A percentile compares a stretch with the other conserved stretches of the same genome.
Evolutionary conservation across 176 grass and related monocot species (phyloP).

Genomic region (Avena atlantica): DNA sequence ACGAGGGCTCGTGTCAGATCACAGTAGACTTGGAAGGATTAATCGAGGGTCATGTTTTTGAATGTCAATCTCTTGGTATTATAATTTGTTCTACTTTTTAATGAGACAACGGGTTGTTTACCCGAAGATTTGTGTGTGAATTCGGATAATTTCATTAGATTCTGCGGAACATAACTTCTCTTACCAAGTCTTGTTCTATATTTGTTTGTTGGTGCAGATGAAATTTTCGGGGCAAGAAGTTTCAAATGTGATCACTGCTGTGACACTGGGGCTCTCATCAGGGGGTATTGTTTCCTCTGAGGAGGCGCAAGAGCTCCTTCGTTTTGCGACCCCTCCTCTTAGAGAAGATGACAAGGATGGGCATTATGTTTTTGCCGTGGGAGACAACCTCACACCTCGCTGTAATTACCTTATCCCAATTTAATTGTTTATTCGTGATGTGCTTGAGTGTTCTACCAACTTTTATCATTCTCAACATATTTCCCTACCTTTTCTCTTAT

Average conservation of each 20-base stretch:
- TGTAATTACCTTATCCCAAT: slow-evolving; percentile 61
- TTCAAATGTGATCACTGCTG: slow-evolving; percentile 55
- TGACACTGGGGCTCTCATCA: slow-evolving; percentile 48
- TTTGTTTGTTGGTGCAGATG: slow-evolving; percentile 63
- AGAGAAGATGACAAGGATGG: slow-evolving; percentile 98
- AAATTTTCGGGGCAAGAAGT: slow-evolving; percentile 83
- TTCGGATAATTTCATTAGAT: neutral
- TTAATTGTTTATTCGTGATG: neutral
- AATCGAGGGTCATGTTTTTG: too few species aligned
- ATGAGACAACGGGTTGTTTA: neutral
- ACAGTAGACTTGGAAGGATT: too few species aligned
- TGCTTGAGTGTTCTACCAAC: neutral
- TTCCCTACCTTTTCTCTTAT: slow-evolving; percentile 27
- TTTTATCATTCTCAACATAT: neutral
- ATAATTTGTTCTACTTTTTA: neutral
- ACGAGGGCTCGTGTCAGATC: too few species aligned
- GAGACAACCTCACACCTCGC: slow-evolving; percentile 89
- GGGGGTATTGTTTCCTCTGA: slow-evolving; percentile 51
- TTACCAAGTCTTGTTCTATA: neutral
- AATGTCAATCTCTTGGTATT: too few species aligned
- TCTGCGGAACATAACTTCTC: neutral
- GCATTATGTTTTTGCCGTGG: slow-evolving; percentile 88
- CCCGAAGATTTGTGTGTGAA: neutral
- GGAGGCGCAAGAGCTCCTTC: slow-evolving; percentile 47
- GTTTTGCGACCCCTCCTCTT: slow-evolving; percentile 64